Conservation (phyloP, 1,139 yeast genomes). For the Blastobotrys persicus region DNA sequence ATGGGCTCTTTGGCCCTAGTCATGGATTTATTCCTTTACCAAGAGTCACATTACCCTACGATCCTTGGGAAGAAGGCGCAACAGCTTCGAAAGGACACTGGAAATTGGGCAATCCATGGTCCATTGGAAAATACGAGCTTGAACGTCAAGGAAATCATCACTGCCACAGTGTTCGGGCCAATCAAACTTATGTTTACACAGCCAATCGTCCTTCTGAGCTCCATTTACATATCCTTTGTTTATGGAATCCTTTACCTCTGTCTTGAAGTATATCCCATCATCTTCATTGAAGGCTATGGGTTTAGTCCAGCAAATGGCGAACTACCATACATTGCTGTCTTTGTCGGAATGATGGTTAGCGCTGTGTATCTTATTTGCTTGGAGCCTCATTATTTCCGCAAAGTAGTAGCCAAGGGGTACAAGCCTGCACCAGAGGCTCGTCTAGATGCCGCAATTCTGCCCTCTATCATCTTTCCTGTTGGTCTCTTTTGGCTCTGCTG, state of each 20-base stretch:
- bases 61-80: slow-evolving; percentile 47
- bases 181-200: slow-evolving; percentile 61
- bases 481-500: slow-evolving; percentile 83
- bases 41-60: slow-evolving; percentile 47
- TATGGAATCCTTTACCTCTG: slow-evolving; percentile 80
- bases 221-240: slow-evolving; percentile 75
- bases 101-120: slow-evolving; percentile 77
- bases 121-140: slow-evolving; percentile 71
- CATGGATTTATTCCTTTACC: slow-evolving; percentile 37
- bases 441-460: slow-evolving; percentile 68
- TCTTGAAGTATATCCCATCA: slow-evolving; percentile 73
- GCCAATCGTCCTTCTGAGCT: slow-evolving; percentile 64
- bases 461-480: slow-evolving; percentile 63
- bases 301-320: slow-evolving; percentile 49
- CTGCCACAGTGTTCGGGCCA: slow-evolving; percentile 69
- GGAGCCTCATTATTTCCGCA: slow-evolving; percentile 35
- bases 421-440: slow-evolving; percentile 76
- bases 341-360: slow-evolving; percentile 48
- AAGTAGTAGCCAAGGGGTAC: slow-evolving; percentile 48
- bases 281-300: slow-evolving; percentile 60
- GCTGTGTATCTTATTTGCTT: slow-evolving; percentile 3
- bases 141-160: slow-evolving; percentile 57
- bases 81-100: slow-evolving; percentile 45
- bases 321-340: slow-evolving; percentile 40
- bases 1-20: slow-evolving; percentile 42